These are phyloP conservation scores for Xylaria sp. DNA, from an alignment of 2,329 filamentous ascomycete genomes.

Conservation along the genomic window DNA sequence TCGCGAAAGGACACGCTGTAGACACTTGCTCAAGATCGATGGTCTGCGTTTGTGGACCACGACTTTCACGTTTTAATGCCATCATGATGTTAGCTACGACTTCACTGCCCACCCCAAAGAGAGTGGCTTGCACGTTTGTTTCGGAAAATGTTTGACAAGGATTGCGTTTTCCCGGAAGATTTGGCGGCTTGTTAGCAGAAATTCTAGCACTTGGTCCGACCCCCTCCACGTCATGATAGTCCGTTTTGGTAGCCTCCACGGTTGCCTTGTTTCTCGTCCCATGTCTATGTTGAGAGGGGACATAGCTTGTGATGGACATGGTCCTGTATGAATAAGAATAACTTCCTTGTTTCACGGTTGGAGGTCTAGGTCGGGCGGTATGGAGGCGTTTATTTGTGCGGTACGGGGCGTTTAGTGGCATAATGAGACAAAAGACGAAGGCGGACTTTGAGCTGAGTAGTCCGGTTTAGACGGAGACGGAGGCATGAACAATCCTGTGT, in stretches of 20 bases:
- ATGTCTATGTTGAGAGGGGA: constrained; percentile 17
- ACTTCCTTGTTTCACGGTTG: constrained; percentile 4
- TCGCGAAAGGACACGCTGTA: neutral
- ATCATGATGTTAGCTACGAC: constrained; percentile 4
- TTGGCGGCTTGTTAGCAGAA: neutral
- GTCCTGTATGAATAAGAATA: constrained; percentile 37
- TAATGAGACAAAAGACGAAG: constrained; percentile 10
- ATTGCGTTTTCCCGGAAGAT: neutral
- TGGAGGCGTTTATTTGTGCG: constrained; percentile 23
- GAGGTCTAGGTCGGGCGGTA: constrained; percentile 5
- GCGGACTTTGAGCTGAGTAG: neutral
- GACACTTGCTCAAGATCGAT: neutral
- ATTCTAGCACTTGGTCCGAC: neutral
- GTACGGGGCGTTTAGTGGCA: constrained; percentile 9
- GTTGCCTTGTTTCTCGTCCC: constrained; percentile 7
- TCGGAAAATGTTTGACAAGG: neutral
- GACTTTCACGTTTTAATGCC: constrained; percentile 24
- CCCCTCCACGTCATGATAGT: neutral
- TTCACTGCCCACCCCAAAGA: neutral
- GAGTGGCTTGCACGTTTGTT: neutral
- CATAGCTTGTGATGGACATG: constrained; percentile 7
- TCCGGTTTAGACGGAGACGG: neutral
- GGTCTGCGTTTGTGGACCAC: constrained; percentile 26
- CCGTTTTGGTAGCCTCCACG: no score
- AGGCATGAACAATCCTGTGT: constrained; percentile 12